These are phyloP conservation scores for Cardamine chenopodiifolia DNA, from an alignment of 345 rosid genomes.

Conservation along the genomic window DNA sequence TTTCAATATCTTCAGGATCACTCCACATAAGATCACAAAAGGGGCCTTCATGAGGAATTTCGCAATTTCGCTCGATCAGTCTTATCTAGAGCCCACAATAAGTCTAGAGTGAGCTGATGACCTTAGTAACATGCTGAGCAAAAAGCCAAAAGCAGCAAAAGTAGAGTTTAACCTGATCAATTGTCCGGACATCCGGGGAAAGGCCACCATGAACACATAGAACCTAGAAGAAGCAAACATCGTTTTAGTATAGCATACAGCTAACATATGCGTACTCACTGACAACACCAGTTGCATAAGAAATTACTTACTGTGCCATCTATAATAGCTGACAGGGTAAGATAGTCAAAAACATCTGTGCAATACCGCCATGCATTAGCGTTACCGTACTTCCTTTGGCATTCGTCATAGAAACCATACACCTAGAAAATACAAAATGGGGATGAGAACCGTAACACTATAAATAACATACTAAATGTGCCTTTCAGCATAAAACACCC, in stretches of 20 bases:
- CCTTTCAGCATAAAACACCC: neutral
- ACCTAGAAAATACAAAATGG: slow-evolving; percentile 55
- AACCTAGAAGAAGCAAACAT: slow-evolving; percentile 53
- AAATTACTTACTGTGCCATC: slow-evolving; percentile 85
- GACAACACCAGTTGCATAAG: neutral
- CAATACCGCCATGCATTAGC: slow-evolving; percentile 99
- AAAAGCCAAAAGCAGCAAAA: slow-evolving; percentile 14
- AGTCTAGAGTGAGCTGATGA: slow-evolving; percentile 24
- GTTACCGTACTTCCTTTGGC: slow-evolving; percentile 99
- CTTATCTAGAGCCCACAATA: slow-evolving; percentile 64
- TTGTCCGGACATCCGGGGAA: slow-evolving; percentile 94
- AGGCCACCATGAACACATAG: slow-evolving; percentile 99
- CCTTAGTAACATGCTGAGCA: slow-evolving; percentile 17
- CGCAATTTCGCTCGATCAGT: slow-evolving; percentile 91
- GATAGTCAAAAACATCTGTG: slow-evolving; percentile 98
- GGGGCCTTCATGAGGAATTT: slow-evolving; percentile 99
- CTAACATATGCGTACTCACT: neutral
- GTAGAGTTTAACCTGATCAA: slow-evolving; percentile 74
- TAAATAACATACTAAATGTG: neutral
- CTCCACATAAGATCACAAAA: slow-evolving; percentile 99
- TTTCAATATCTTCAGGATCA: slow-evolving; percentile 99
- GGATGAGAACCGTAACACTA: neutral
- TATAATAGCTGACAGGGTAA: slow-evolving; percentile 96
- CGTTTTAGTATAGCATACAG: slow-evolving; percentile 13
- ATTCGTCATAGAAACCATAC: slow-evolving; percentile 98